Evolutionary conservation across 805 yeast genomes (phyloP), one percentile per base, ranked within the genome.

Genomic region (Nakazawaea siamensis): DNA sequence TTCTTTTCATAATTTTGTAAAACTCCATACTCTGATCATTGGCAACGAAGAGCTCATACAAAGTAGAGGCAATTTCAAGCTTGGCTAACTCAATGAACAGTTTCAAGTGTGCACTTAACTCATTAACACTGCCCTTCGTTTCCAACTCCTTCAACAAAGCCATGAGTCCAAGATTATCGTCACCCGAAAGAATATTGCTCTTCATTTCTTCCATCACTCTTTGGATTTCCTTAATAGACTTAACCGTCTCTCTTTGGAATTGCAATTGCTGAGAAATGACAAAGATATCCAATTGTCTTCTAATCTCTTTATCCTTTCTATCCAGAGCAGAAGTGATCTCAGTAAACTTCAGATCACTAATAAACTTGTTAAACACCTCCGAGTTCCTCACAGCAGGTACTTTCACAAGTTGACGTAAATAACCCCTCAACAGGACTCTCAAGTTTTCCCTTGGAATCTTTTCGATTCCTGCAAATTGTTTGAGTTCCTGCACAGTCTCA

Each of bases 81-180:
- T 86, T 76, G 41, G 80, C 72, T 85, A 95, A 80, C 45, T 83
- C 86, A 27, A 85, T 64, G 43, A 88, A 78, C 31, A 83, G 70
- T 43, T 67, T 65, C 29, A 87, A 62, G 25, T 82, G 64, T 2
- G 82, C 80, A 5, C 90, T 73, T 32, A 86, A 60, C 7, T 81
- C 73, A 10, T 57, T 57, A 5, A 83, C 67, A 11, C 58, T 61
- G 0, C 60, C 53, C 26, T 76, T 69, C 3, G 54, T 51, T 35
- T 80, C 80, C 18, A 92, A 62, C 46, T 86, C 94, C 19, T 64
- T 49, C 44, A 90, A 78, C 9, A 90, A 52, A 14, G 66, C 60
- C 3, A 71, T 57, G 16, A 88, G 55, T 4, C 88, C 87, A 24
- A 67, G 58, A 11, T 64, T 66, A 21, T 63, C 61, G 10, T 33